phyloP scores from a whole-genome alignment of 2,329 filamentous ascomycete species.

The Talaromyces sp. region DNA sequence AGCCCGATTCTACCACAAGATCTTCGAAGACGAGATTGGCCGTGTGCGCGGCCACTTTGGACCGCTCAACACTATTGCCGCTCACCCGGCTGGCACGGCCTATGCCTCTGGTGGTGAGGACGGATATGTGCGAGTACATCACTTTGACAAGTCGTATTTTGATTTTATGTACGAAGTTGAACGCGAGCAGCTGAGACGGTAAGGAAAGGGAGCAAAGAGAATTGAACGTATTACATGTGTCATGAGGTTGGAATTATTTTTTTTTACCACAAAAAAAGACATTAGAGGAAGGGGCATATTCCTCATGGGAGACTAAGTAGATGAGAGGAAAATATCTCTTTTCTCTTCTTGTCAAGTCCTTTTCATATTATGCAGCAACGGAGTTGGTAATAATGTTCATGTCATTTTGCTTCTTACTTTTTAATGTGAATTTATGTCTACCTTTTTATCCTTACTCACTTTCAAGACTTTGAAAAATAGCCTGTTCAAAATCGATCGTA shows the following conservation, averaged over 20 bases:
- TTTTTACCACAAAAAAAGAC: background rate
- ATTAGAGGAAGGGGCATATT: background rate
- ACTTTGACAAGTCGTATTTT: slow-evolving; percentile 98
- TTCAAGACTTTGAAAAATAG: background rate
- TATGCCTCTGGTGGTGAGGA: slow-evolving; percentile 97
- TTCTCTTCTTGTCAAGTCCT: background rate
- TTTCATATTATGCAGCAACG: slow-evolving; percentile 1
- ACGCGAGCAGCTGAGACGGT: slow-evolving; percentile 60
- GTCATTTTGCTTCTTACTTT: background rate
- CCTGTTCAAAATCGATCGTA: background rate
- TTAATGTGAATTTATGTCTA: background rate
- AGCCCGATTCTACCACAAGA: slow-evolving; percentile 98
- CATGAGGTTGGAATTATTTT: background rate
- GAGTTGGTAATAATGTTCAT: background rate
- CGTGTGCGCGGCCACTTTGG: slow-evolving; percentile 96
- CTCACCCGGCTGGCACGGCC: slow-evolving; percentile 81
- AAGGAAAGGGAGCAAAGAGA: slow-evolving; percentile 6
- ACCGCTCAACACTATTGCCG: slow-evolving; percentile 91
- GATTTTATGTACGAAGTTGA: slow-evolving; percentile 99
- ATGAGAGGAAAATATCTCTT: background rate
- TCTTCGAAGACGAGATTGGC: slow-evolving; percentile 98
- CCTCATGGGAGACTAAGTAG: background rate
- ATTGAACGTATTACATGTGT: background rate
- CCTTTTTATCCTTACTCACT: background rate
- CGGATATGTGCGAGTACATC: slow-evolving; percentile 95